Evolutionary conservation across 345 rosid species (phyloP).

Genomic region (Lumnitzera littorea): DNA sequence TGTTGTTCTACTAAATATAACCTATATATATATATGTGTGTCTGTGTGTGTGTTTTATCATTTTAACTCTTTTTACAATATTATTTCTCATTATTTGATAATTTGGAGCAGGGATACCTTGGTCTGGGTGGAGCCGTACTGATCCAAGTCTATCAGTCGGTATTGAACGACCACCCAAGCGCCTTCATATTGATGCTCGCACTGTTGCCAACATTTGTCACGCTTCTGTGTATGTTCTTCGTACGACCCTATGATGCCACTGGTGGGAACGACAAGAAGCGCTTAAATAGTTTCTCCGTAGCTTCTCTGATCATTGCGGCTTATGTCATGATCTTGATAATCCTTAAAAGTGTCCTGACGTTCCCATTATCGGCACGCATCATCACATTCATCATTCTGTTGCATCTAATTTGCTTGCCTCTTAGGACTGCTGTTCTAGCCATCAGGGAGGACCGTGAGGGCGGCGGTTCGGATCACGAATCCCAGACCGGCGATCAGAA

Average conservation of each 20-base stretch:
- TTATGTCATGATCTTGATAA: constrained; percentile 60
- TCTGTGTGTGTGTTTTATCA: too few species aligned
- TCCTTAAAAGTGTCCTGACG: constrained; percentile 40
- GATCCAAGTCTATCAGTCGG: constrained; percentile 56
- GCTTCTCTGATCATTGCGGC: constrained; percentile 53
- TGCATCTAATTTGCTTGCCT: constrained; percentile 54
- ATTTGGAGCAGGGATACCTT: constrained; percentile 63
- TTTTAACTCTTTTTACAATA: too few species aligned
- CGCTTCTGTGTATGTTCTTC: constrained; percentile 53
- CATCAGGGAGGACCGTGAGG: constrained; percentile 25
- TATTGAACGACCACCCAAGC: constrained; percentile 45
- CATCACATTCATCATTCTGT: constrained; percentile 29
- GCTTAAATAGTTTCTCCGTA: constrained; percentile 55
- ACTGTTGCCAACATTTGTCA: constrained; percentile 45
- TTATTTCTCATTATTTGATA: too few species aligned
- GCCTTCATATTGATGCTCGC: constrained; percentile 66
- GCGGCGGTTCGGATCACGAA: not conserved
- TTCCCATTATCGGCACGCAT: constrained; percentile 43
- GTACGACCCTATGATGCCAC: constrained; percentile 48
- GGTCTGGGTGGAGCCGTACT: constrained; percentile 91
- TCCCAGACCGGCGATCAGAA: too few species aligned
- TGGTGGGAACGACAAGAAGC: constrained; percentile 45
- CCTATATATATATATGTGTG: too few species aligned
- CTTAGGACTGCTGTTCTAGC: constrained; percentile 53
- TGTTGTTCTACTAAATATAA: too few species aligned